Evolutionary conservation across 2,329 filamentous ascomycete genomes (phyloP).

Genomic region (Lachnellula hyalina): DNA sequence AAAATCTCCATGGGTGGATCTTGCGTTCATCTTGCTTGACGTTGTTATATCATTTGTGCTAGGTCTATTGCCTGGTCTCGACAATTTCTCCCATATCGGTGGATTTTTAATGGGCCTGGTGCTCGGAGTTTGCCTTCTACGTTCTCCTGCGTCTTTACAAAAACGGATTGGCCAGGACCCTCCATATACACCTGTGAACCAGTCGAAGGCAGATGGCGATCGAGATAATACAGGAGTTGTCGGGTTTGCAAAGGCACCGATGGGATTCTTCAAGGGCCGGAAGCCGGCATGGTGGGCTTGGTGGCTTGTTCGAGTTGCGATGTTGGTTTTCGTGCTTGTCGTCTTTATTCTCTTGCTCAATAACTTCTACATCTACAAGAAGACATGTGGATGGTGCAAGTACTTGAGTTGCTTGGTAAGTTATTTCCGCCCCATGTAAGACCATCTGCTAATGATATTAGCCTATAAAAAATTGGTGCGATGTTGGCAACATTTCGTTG

Average conservation of each 20-base stretch:
- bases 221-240: conserved; percentile 21
- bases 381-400: conserved; percentile 86
- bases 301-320: conserved; percentile 81
- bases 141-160: conserved; percentile 77
- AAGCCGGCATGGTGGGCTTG: conserved; percentile 96
- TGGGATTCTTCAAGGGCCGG: conserved; percentile 84
- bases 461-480: conserved; percentile 65
- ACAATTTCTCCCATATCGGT: conserved; percentile 97
- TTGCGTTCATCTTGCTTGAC: conserved; percentile 83
- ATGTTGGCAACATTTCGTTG: conserved; percentile 32
- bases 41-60: conserved; percentile 87
- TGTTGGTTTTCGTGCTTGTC: conserved; percentile 73
- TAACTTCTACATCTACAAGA: conserved; percentile 81
- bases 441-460: conserved; percentile 40
- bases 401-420: conserved; percentile 88
- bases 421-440: conserved; percentile 29
- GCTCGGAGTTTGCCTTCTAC: conserved; percentile 79
- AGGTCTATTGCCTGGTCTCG: conserved; percentile 82
- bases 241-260: conserved; percentile 54
- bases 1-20: conserved; percentile 68
- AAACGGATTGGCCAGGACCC: conserved; percentile 66
- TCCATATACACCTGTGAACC: conserved; percentile 65
- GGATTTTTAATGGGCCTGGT: conserved; percentile 90
- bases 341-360: conserved; percentile 82
- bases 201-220: conserved; percentile 35